Conservation (phyloP, 768 basidiomycete genomes). For the Amanita muscaria region DNA sequence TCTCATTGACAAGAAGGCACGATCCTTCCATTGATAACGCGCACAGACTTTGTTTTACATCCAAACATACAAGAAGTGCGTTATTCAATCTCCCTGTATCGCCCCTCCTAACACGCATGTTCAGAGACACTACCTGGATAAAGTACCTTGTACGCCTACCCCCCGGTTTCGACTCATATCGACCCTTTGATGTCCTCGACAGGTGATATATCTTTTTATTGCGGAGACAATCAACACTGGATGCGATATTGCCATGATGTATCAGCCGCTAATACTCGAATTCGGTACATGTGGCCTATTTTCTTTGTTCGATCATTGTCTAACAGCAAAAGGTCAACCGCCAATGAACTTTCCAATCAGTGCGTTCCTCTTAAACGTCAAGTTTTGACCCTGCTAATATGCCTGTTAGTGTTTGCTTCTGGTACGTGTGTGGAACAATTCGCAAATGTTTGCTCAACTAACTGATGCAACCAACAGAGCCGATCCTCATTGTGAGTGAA, state of each 20-base stretch:
- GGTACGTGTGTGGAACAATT: conserved; percentile 10
- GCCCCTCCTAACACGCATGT: background rate
- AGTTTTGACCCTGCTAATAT: conserved; percentile 17
- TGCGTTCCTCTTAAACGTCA: too few species aligned
- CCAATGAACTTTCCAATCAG: conserved; percentile 27
- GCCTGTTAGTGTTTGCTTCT: conserved; percentile 18
- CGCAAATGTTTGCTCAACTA: background rate
- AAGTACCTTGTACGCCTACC: conserved; percentile 25
- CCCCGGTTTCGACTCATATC: background rate
- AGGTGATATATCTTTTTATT: conserved; percentile 36
- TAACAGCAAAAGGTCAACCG: conserved; percentile 19
- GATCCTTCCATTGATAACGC: conserved; percentile 9
- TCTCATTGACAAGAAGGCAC: conserved; percentile 24
- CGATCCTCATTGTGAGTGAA: conserved; percentile 22
- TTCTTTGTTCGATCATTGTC: background rate
- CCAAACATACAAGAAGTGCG: conserved; percentile 30
- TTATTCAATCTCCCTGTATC: background rate
- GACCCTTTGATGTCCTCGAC: background rate
- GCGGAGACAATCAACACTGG: conserved; percentile 35
- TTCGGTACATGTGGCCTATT: conserved; percentile 22
- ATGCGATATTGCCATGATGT: conserved; percentile 37
- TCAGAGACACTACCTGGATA: conserved; percentile 36
- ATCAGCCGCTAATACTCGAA: conserved; percentile 35
- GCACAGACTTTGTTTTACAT: conserved; percentile 30
- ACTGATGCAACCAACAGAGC: conserved; percentile 19